Conservation (phyloP, 768 basidiomycete genomes). For the Chalciporus chontae region DNA sequence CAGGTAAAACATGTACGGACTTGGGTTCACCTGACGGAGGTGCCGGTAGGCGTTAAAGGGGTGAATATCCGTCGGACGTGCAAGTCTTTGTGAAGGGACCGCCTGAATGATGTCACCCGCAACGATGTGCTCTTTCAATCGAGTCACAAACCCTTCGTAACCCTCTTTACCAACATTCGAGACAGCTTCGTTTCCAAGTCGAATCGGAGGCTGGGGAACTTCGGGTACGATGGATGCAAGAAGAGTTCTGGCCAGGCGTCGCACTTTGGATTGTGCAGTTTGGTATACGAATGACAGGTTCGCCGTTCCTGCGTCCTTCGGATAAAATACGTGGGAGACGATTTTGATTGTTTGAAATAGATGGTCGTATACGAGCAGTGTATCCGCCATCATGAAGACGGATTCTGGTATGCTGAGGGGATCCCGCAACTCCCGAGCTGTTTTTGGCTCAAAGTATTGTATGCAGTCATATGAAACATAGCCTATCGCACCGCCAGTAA, state of each 20-base stretch:
- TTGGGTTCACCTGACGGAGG: slow-evolving; percentile 91
- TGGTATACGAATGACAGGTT: slow-evolving; percentile 86
- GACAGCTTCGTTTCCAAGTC: slow-evolving; percentile 62
- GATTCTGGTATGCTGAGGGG: slow-evolving; percentile 89
- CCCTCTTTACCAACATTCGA: slow-evolving; percentile 94
- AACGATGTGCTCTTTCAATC: slow-evolving; percentile 89
- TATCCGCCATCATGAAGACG: slow-evolving; percentile 95
- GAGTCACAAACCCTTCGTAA: slow-evolving; percentile 88
- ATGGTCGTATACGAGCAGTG: slow-evolving; percentile 95
- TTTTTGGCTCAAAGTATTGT: slow-evolving; percentile 95
- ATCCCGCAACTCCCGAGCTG: slow-evolving; percentile 71
- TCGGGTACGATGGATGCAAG: slow-evolving; percentile 53
- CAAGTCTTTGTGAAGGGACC: slow-evolving; percentile 89
- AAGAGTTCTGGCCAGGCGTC: slow-evolving; percentile 73
- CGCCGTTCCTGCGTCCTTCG: slow-evolving; percentile 58
- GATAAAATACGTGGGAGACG: slow-evolving; percentile 93
- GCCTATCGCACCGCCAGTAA: slow-evolving; percentile 96
- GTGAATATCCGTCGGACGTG: slow-evolving; percentile 82
- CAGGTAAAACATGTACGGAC: slow-evolving; percentile 98
- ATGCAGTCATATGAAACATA: slow-evolving; percentile 97
- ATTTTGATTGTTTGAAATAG: slow-evolving; percentile 93
- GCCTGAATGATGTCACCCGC: slow-evolving; percentile 99
- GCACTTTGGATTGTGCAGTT: slow-evolving; percentile 78
- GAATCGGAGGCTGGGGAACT: slow-evolving; percentile 58
- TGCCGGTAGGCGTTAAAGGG: slow-evolving; percentile 98